A percentile compares a stretch with the other conserved stretches of the same genome.
Evolutionary conservation across 257 asterid species (phyloP).

Genomic region (Scutellaria galericulata): DNA sequence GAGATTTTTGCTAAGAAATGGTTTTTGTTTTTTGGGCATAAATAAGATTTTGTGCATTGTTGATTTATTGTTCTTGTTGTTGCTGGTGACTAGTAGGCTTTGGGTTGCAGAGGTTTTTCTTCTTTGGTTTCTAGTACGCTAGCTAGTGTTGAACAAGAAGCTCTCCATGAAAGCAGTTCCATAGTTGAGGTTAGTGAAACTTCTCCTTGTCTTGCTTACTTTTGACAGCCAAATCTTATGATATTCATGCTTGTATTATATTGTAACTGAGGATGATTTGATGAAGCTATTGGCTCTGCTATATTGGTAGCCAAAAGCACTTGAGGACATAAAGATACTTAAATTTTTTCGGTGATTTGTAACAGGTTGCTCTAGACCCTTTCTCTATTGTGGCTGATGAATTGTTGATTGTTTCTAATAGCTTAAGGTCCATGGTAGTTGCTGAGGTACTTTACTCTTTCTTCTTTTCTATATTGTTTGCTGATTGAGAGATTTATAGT

Average conservation of each 20-base stretch:
- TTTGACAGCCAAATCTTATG: not conserved
- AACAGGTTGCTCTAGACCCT: constrained; percentile 80
- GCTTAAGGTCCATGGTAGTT: constrained; percentile 87
- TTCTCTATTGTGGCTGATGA: constrained; percentile 95
- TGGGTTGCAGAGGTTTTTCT: constrained; percentile 69
- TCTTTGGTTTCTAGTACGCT: constrained; percentile 76
- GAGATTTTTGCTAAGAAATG: not conserved
- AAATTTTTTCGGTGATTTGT: constrained; percentile 16
- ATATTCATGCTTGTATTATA: not conserved
- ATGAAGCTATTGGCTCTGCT: not conserved
- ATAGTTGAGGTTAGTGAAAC: constrained; percentile 53
- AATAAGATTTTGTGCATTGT: not conserved
- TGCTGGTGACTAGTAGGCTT: constrained; percentile 68
- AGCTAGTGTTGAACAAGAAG: constrained; percentile 50
- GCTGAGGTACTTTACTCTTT: constrained; percentile 63
- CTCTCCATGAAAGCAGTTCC: constrained; percentile 51
- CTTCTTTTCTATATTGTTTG: constrained; percentile 16
- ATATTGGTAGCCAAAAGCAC: not conserved
- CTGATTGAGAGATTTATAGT: constrained; percentile 19
- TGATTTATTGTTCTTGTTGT: constrained; percentile 22
- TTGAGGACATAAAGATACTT: not conserved
- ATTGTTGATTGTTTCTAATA: constrained; percentile 65
- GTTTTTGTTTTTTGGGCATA: not conserved
- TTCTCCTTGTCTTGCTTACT: constrained; percentile 16
- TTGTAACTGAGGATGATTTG: constrained; percentile 3